Conservation (phyloP, 78 protist genomes). For the Diacronema lutheri region DNA sequence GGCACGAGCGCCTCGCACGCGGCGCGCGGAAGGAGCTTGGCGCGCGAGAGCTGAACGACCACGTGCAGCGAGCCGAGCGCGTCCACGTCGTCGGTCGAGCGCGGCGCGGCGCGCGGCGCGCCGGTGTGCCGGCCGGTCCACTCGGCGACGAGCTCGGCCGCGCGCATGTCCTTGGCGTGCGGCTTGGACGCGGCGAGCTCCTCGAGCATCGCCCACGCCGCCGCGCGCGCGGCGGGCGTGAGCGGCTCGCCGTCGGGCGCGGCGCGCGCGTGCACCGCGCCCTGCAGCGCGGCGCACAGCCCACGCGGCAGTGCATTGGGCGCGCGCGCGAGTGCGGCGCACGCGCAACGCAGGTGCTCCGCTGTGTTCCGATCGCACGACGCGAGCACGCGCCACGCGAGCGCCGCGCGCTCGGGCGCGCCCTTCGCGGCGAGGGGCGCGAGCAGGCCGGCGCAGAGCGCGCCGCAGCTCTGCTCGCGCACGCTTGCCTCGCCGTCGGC, state of each 20-base stretch:
- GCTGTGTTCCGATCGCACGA: too few relatives aligned
- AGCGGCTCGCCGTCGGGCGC: too few relatives aligned
- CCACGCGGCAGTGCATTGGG: too few relatives aligned
- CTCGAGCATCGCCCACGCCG: too few relatives aligned
- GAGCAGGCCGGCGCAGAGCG: background rate
- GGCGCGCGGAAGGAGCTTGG: background rate
- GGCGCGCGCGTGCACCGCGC: too few relatives aligned
- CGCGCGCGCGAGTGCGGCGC: background rate
- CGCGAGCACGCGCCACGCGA: background rate
- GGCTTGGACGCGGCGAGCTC: background rate
- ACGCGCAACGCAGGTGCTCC: background rate
- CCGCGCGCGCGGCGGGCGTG: too few relatives aligned
- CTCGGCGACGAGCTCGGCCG: background rate
- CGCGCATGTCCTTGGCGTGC: too few relatives aligned
- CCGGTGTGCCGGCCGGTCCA: too few relatives aligned
- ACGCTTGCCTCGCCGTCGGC: background rate
- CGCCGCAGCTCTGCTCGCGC: background rate
- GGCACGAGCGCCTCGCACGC: background rate
- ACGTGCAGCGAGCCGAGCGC: background rate
- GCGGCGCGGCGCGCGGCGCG: background rate
- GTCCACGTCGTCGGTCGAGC: background rate
- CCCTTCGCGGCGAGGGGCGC: background rate
- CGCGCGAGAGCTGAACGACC: background rate
- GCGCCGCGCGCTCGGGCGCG: background rate
- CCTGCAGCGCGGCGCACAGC: too few relatives aligned